Conservation (phyloP, 1,284 basidiomycete species). For the Sporisorium iseilematis-ciliati region DNA sequence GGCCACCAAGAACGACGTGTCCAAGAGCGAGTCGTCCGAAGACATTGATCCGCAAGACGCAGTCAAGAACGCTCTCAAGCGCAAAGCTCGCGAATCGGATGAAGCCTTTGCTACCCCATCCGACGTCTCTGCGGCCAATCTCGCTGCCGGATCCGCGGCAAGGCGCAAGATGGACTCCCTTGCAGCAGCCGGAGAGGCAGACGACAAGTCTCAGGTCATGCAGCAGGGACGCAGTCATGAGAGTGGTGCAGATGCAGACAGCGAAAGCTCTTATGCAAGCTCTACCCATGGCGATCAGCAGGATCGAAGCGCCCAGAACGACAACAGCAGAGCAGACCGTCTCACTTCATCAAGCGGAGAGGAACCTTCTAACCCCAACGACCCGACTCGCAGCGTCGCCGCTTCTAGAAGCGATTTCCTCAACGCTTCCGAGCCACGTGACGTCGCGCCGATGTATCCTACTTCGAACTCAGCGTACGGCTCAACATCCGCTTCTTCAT, state of each 20-base stretch:
- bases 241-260: constrained; percentile 50
- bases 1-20: constrained; percentile 4
- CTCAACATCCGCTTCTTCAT: constrained; percentile 9
- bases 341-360: background rate
- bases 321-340: background rate
- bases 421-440: constrained; percentile 41
- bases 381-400: constrained; percentile 21
- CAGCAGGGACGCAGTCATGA: constrained; percentile 41
- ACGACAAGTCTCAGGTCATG: constrained; percentile 21
- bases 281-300: constrained; percentile 20
- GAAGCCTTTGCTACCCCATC: constrained; percentile 8
- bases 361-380: background rate
- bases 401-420: constrained; percentile 43
- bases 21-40: constrained; percentile 27
- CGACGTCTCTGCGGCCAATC: background rate
- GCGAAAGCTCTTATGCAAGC: constrained; percentile 41
- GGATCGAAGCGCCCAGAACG: background rate
- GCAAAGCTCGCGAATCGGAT: constrained; percentile 30
- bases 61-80: constrained; percentile 31
- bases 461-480: constrained; percentile 11
- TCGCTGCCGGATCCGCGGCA: constrained; percentile 3
- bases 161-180: constrained; percentile 19
- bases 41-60: constrained; percentile 39
- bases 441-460: constrained; percentile 24
- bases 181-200: background rate